phyloP scores from a whole-genome alignment of 2,329 filamentous ascomycete genomes.

The Stagonosporopsis vannaccii region DNA sequence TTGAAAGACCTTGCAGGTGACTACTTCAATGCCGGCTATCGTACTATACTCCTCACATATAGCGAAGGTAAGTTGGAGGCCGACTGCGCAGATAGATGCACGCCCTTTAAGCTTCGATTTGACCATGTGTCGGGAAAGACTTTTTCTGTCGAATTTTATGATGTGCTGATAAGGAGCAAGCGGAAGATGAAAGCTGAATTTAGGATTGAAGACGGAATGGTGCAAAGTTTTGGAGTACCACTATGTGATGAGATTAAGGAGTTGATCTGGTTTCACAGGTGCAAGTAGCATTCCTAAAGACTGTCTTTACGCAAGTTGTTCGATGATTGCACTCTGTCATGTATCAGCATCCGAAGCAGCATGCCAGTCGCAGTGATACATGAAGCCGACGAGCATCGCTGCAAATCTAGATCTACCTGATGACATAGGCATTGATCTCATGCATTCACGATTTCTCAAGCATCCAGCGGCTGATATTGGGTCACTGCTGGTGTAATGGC shows the following conservation, averaged over 20 bases:
- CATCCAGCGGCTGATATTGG: no score
- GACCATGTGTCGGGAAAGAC: conserved; percentile 7
- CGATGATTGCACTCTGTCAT: no score
- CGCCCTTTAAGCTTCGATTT: conserved; percentile 18
- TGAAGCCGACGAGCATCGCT: no score
- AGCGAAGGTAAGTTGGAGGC: conserved; percentile 12
- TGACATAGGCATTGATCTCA: no score
- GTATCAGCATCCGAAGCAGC: no score
- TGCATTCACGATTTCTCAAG: no score
- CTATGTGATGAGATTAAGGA: conserved; percentile 17
- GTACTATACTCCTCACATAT: conserved; percentile 8
- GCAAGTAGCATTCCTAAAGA: neutral
- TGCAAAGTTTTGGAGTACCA: conserved; percentile 14
- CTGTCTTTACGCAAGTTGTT: no score
- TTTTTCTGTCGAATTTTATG: conserved; percentile 7
- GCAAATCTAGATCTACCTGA: no score
- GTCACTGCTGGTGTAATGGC: neutral
- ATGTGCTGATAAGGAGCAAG: neutral
- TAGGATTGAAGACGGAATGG: conserved; percentile 2
- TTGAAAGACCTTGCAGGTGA: conserved; percentile 13
- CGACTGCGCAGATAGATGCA: conserved; percentile 21
- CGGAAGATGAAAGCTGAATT: conserved; percentile 19
- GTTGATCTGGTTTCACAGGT: conserved; percentile 17
- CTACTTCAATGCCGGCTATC: conserved; percentile 20
- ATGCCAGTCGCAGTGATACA: no score